Base-by-base conservation (phyloP, 2,329 filamentous ascomycete genomes). In the Penicillium sp. region DNA sequence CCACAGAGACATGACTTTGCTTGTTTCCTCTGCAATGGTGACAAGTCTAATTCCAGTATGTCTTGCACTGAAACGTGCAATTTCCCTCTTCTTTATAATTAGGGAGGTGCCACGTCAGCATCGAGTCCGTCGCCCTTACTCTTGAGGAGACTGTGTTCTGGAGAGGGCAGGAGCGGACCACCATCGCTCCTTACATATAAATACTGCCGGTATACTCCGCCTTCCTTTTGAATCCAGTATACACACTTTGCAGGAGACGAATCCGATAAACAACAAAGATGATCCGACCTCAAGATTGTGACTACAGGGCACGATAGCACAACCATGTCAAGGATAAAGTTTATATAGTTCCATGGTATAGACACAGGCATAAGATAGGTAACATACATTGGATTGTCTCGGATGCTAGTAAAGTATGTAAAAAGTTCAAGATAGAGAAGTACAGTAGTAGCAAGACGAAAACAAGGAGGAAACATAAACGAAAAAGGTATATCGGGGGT, bases 1-100 rank as follows among this genome's bases (percentile, higher is more conserved):
- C 76, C 76, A 78, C 64, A 78, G 68, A 53, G 76, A 76, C 76
- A 78, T 78, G 26, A 31, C 56, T n/a, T 38, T 35, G 17, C n/a
- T 38, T 7, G 19, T 8, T 19, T 9, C 1, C 19, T 13, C 21
- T 17, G n/a, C 45, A 6, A 41, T 41, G 35, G 35, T 15, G 8
- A 15, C 35, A 21, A 7, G 17, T 19, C 9, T 9, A 47, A 47
- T 21, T 47, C 17, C 6, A 21, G 3, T 21, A 26, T 26, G 5
- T 4, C 26, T 26, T 26, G 26, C 26, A 26, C 26, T 26, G 26
- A 26, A 26, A 26, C 26, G 26, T 26, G 26, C 26, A 26, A 26
- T 26, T 26, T 4, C 26, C 26, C 26, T 26, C 45, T 38, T 13
- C 31, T 38, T 15, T 15, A 15, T 3, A 15, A 38, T 38, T 38